Conservation (phyloP, 1,139 yeast species). For the Suhomyces choctaworum region DNA sequence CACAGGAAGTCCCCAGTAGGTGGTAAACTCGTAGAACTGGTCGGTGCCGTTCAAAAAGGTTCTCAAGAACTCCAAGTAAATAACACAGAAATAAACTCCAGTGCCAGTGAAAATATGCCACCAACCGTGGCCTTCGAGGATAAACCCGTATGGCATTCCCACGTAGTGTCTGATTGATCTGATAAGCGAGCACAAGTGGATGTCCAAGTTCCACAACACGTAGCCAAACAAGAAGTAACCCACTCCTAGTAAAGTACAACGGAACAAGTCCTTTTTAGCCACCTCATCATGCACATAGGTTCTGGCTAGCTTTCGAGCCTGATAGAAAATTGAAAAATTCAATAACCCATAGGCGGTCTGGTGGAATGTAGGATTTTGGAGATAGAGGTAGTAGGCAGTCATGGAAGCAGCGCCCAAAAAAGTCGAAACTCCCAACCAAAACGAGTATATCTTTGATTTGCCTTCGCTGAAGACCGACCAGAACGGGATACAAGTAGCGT, state of each 20-base stretch:
- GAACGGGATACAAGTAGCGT: conserved; percentile 93
- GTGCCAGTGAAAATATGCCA: conserved; percentile 91
- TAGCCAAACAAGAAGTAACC: conserved; percentile 72
- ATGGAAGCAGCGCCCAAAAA: conserved; percentile 55
- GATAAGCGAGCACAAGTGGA: conserved; percentile 71
- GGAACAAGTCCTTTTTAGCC: conserved; percentile 50
- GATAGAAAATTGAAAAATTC: conserved; percentile 60
- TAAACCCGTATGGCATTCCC: conserved; percentile 85
- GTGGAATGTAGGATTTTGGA: conserved; percentile 83
- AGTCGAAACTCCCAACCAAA: conserved; percentile 55
- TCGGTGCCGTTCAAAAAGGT: conserved; percentile 56
- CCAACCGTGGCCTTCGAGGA: conserved; percentile 96
- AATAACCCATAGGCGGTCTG: conserved; percentile 73
- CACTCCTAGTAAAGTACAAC: conserved; percentile 61
- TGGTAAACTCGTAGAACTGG: conserved; percentile 50
- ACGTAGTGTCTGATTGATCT: conserved; percentile 59
- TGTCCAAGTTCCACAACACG: conserved; percentile 82
- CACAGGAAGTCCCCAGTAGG: conserved; percentile 41
- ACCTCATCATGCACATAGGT: conserved; percentile 49
- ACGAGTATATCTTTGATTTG: conserved; percentile 37
- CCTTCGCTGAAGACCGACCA: conserved; percentile 84
- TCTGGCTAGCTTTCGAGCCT: conserved; percentile 53
- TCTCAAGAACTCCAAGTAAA: conserved; percentile 73
- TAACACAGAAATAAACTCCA: conserved; percentile 58
- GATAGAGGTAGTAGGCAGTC: conserved; percentile 64